These are phyloP conservation scores for Aspergillus affinis DNA, from an alignment of 495 filamentous ascomycete genomes.

Conservation along the genomic window DNA sequence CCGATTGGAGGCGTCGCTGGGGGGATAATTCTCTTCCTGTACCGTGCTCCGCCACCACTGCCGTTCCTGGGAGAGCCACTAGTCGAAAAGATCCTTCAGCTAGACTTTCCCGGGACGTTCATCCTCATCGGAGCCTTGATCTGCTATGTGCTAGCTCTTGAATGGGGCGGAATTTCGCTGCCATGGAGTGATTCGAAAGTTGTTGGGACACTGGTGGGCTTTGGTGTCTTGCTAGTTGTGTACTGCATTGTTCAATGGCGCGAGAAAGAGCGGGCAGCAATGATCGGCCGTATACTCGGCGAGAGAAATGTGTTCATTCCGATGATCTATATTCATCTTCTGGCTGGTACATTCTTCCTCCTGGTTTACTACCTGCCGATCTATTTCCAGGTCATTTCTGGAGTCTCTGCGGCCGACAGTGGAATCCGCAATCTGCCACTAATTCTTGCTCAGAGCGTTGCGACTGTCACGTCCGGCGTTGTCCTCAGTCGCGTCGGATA, in stretches of 20 bases:
- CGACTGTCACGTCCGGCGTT: neutral
- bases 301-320: constrained; percentile 28
- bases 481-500: neutral
- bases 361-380: constrained; percentile 37
- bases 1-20: constrained; percentile 55
- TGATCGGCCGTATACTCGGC: constrained; percentile 40
- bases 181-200: constrained; percentile 47
- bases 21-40: constrained; percentile 40
- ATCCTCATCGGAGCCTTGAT: constrained; percentile 46
- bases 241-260: constrained; percentile 48
- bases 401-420: constrained; percentile 34
- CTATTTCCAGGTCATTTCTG: constrained; percentile 41
- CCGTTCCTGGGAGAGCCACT: constrained; percentile 23
- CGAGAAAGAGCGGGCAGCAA: constrained; percentile 52
- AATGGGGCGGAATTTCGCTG: constrained; percentile 40
- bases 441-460: neutral
- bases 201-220: constrained; percentile 53
- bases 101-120: constrained; percentile 45
- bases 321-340: constrained; percentile 24
- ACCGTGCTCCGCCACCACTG: constrained; percentile 36
- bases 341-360: constrained; percentile 17
- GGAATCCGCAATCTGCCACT: constrained; percentile 29
- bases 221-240: constrained; percentile 37
- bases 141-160: constrained; percentile 51
- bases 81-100: constrained; percentile 25